Conservation (phyloP, 345 rosid genomes). For the Gossypium arboreum region DNA sequence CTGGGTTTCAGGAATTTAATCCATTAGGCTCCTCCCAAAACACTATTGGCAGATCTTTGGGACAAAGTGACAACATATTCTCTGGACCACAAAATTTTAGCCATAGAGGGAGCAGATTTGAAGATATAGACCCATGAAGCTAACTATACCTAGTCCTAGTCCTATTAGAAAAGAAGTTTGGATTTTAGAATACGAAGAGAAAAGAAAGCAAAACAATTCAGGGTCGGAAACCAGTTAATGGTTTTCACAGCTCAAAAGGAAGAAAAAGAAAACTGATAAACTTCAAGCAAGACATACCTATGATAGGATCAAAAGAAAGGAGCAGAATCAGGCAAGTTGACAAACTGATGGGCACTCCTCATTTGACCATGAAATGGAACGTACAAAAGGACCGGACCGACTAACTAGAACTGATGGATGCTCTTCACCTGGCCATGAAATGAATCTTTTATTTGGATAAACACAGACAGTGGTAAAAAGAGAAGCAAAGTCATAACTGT, state of each 20-base stretch:
- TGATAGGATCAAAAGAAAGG: background rate
- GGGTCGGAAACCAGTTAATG: background rate
- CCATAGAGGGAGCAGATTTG: conserved; percentile 2
- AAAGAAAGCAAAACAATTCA: background rate
- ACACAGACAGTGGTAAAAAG: background rate
- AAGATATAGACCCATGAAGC: conserved; percentile 7
- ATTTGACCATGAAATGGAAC: conserved; percentile 9
- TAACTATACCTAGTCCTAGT: background rate
- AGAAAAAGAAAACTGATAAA: background rate
- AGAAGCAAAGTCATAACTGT: conserved; percentile 5
- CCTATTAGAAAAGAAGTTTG: background rate
- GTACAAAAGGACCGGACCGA: background rate
- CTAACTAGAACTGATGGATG: background rate
- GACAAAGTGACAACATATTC: background rate
- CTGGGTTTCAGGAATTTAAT: background rate
- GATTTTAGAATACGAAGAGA: background rate
- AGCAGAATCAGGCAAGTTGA: conserved; percentile 10
- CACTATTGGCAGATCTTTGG: background rate
- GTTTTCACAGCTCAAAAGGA: background rate
- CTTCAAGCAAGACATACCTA: background rate
- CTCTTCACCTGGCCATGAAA: conserved; percentile 13
- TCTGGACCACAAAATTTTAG: background rate
- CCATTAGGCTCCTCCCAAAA: background rate
- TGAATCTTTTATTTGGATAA: conserved; percentile 7
- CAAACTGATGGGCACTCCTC: conserved; percentile 5